Conservation (phyloP, 495 filamentous ascomycete genomes). For the Paragyromitra xinjiangensis region DNA sequence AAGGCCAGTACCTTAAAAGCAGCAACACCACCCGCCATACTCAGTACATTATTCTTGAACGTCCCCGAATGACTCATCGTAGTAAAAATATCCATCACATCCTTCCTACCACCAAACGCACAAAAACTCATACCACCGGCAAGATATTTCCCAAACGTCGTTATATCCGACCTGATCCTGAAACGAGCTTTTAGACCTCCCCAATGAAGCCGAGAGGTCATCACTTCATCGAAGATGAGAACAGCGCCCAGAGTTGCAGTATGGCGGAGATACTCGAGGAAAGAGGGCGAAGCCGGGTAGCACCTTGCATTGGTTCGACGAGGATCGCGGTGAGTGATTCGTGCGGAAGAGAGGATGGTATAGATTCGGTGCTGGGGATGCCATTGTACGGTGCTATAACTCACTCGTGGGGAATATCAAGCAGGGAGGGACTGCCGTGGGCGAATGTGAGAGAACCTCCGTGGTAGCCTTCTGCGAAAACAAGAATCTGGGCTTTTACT, state of each 20-base stretch:
- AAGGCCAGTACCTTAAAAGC: slow-evolving; percentile 57
- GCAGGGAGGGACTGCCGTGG: background rate
- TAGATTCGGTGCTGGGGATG: slow-evolving; percentile 39
- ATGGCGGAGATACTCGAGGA: slow-evolving; percentile 56
- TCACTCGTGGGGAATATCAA: slow-evolving; percentile 35
- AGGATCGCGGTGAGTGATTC: slow-evolving; percentile 60
- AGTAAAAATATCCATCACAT: slow-evolving; percentile 61
- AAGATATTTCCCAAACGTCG: slow-evolving; percentile 64
- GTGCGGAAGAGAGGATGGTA: slow-evolving; percentile 48
- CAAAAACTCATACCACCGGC: slow-evolving; percentile 65
- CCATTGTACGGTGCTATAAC: slow-evolving; percentile 52
- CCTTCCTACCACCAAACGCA: slow-evolving; percentile 62
- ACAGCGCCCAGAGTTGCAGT: slow-evolving; percentile 58
- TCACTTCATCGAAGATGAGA: slow-evolving; percentile 65
- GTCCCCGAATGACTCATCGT: slow-evolving; percentile 63
- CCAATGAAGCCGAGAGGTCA: slow-evolving; percentile 62
- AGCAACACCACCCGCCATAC: slow-evolving; percentile 62
- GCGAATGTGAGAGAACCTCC: slow-evolving; percentile 18
- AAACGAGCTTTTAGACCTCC: slow-evolving; percentile 59
- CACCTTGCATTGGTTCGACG: slow-evolving; percentile 63
- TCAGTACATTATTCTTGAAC: slow-evolving; percentile 66
- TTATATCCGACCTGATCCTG: slow-evolving; percentile 61
- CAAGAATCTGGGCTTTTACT: slow-evolving; percentile 15
- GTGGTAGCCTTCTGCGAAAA: slow-evolving; percentile 29
- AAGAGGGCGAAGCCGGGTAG: slow-evolving; percentile 37